These are phyloP conservation scores for Exophiala sideris DNA, from an alignment of 2,329 filamentous ascomycete species.

Conservation along the genomic window DNA sequence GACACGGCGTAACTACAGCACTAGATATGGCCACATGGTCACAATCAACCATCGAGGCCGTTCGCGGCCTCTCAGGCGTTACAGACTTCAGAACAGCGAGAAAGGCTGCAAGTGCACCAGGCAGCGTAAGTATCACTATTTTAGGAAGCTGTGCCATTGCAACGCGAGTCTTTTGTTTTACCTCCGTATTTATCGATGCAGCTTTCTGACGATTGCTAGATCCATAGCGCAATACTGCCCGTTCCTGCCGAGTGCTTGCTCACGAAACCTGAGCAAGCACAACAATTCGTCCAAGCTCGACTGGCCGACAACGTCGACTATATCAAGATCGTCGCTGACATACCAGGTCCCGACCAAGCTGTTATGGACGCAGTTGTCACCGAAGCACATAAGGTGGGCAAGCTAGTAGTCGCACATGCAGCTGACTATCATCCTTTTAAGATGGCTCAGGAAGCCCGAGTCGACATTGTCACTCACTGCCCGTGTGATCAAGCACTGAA, in stretches of 20 bases:
- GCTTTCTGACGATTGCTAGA: too few species aligned
- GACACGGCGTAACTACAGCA: too few species aligned
- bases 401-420: constrained; percentile 18
- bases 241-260: background rate
- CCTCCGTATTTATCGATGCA: too few species aligned
- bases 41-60: too few species aligned
- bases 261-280: background rate
- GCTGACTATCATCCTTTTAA: constrained; percentile 1
- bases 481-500: constrained; percentile 14
- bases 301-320: constrained; percentile 25
- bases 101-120: too few species aligned
- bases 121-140: too few species aligned
- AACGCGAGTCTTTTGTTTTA: too few species aligned
- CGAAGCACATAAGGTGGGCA: constrained; percentile 12
- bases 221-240: background rate
- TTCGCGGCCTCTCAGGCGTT: too few species aligned
- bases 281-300: constrained; percentile 16
- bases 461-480: constrained; percentile 22
- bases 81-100: too few species aligned
- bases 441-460: constrained; percentile 15
- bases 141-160: too few species aligned
- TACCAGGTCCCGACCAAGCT: constrained; percentile 22
- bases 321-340: constrained; percentile 25
- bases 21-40: too few species aligned
- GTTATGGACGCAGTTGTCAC: constrained; percentile 19